Evolutionary conservation across 495 filamentous ascomycete genomes (phyloP).

Genomic region (Letharia lupina): DNA sequence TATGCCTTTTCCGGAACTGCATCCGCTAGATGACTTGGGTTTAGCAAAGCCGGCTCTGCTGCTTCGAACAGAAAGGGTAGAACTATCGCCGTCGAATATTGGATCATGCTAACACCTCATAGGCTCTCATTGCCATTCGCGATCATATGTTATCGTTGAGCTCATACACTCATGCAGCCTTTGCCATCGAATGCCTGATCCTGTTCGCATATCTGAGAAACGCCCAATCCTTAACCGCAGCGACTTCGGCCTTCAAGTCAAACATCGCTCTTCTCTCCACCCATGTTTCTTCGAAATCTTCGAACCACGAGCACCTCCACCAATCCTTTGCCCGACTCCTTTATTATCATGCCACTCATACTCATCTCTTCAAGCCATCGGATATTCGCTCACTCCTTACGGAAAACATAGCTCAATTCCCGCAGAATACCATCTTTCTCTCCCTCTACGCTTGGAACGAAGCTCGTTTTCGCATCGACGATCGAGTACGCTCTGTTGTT

Average conservation of each 20-base stretch:
- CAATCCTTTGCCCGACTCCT: conserved; percentile 62
- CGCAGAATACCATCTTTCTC: conserved; percentile 71
- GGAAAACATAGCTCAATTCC: conserved; percentile 54
- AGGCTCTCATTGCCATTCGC: conserved; percentile 49
- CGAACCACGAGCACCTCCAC: conserved; percentile 47
- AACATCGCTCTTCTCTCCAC: conserved; percentile 36
- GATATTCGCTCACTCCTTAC: conserved; percentile 52
- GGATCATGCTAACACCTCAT: conserved; percentile 19
- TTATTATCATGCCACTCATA: conserved; percentile 51
- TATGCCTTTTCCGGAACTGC: conserved; percentile 26
- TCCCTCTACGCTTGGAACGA: conserved; percentile 64
- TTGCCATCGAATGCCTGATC: conserved; percentile 51
- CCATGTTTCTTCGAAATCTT: conserved; percentile 16
- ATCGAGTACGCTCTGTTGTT: conserved; percentile 58
- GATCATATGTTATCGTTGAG: conserved; percentile 47
- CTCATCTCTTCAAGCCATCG: conserved; percentile 52
- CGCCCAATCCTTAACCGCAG: conserved; percentile 27
- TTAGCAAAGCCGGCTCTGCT: conserved; percentile 27
- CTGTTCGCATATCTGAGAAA: conserved; percentile 55
- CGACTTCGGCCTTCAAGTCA: conserved; percentile 44
- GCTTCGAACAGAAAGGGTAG: conserved; percentile 46
- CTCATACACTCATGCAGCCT: conserved; percentile 37
- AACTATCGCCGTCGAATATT: conserved; percentile 12
- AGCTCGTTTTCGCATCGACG: conserved; percentile 56
- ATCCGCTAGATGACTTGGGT: conserved; percentile 20